These are phyloP conservation scores for Backusella psychrophila DNA, from an alignment of 192 early-diverging fungal species.

Conservation along the genomic window DNA sequence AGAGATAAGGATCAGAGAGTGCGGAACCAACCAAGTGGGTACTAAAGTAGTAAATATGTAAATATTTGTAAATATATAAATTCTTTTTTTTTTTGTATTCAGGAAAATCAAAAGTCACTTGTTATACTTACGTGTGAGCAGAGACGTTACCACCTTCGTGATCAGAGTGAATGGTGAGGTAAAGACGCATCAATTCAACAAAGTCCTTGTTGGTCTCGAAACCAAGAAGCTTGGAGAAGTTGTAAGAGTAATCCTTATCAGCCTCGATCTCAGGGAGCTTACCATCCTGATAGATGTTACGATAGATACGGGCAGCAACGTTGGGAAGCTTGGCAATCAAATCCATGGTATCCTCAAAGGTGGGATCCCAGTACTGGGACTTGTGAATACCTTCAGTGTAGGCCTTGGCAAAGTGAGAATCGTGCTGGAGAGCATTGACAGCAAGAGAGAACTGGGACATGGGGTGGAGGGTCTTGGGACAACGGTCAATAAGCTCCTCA, in stretches of 20 bases:
- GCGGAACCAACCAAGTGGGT: constrained; percentile 87
- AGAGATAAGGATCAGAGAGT: constrained; percentile 98
- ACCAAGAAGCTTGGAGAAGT: constrained; percentile 92
- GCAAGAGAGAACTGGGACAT: constrained; percentile 99
- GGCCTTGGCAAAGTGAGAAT: constrained; percentile 94
- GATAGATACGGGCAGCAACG: constrained; percentile 98
- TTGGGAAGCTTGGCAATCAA: constrained; percentile 97
- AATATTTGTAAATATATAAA: neutral
- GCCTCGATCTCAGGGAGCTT: constrained; percentile 80
- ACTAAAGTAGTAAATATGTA: constrained; percentile 17
- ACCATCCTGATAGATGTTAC: constrained; percentile 97
- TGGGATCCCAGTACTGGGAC: constrained; percentile 95
- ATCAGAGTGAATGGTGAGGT: constrained; percentile 99
- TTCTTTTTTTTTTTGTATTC: neutral
- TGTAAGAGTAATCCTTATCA: constrained; percentile 91
- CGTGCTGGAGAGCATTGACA: constrained; percentile 96
- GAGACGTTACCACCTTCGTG: constrained; percentile 99
- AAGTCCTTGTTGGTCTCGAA: constrained; percentile 86
- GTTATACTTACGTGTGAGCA: constrained; percentile 74
- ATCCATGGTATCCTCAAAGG: constrained; percentile 97
- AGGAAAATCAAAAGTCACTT: neutral
- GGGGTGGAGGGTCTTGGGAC: constrained; percentile 98
- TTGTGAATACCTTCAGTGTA: constrained; percentile 92
- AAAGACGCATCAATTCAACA: constrained; percentile 97
- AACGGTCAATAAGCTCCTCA: constrained; percentile 95